phyloP scores from a whole-genome alignment of 2,329 filamentous ascomycete species.

The Colletotrichum tropicale region DNA sequence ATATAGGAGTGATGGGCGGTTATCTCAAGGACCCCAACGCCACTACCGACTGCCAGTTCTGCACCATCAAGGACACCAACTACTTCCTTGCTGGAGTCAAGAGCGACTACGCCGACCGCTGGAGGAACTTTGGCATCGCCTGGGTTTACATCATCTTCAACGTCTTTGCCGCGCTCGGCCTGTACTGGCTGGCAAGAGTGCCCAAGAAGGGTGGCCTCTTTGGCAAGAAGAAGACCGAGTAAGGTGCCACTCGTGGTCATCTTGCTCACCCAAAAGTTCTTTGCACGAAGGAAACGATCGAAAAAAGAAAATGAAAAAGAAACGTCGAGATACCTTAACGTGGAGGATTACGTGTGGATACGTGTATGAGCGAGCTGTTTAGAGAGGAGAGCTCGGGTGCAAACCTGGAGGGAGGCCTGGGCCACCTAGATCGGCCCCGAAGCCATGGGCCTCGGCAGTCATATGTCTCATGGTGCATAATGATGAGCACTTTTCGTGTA shows the following conservation, averaged over 20 bases:
- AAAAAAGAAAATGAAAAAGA: neutral
- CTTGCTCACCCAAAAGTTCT: neutral
- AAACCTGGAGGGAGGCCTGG: neutral
- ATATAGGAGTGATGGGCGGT: slow-evolving; percentile 54
- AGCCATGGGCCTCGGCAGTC: neutral
- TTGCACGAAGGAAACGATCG: neutral
- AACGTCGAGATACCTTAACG: neutral
- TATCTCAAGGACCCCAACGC: slow-evolving; percentile 54
- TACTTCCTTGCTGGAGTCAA: slow-evolving; percentile 51
- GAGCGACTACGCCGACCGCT: slow-evolving; percentile 62
- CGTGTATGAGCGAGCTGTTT: slow-evolving; percentile 1
- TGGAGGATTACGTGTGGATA: neutral
- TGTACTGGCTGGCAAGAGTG: slow-evolving; percentile 61
- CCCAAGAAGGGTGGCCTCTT: slow-evolving; percentile 41
- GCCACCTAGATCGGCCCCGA: neutral
- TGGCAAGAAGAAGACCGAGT: slow-evolving; percentile 36
- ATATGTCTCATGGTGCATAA: neutral
- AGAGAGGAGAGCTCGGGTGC: slow-evolving; percentile 6
- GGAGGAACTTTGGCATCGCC: slow-evolving; percentile 72
- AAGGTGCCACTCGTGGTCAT: neutral
- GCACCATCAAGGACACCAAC: slow-evolving; percentile 57
- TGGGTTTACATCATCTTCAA: slow-evolving; percentile 66
- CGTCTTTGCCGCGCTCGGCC: slow-evolving; percentile 53
- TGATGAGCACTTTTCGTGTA: neutral
- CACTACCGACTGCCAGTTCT: slow-evolving; percentile 60